These are phyloP conservation scores for Durusdinium trenchii DNA, from an alignment of 73 alveolate genomes.

Conservation along the genomic window DNA sequence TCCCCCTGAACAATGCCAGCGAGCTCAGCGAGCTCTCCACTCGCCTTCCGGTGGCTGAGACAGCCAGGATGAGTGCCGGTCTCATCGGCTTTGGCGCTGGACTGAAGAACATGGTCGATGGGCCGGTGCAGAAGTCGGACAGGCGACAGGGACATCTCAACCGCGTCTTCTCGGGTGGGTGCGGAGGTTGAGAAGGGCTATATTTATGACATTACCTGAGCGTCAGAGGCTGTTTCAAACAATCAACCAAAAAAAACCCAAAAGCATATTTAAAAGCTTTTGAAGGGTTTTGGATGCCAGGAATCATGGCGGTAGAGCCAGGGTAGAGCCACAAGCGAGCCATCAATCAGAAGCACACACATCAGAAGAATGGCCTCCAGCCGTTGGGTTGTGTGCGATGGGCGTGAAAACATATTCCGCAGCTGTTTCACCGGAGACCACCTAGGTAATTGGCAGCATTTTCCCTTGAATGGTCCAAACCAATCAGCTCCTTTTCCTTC, in stretches of 20 bases:
- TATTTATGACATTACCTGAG: neutral
- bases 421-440: no score
- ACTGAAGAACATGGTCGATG: constrained; percentile 30
- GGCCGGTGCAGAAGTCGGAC: constrained; percentile 30
- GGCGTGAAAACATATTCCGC: no score
- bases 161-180: neutral
- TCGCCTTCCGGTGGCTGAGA: neutral
- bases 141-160: neutral
- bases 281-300: neutral
- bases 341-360: neutral
- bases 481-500: no score
- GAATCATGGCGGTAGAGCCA: neutral
- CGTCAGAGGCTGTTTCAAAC: neutral
- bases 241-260: no score
- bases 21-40: neutral
- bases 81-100: constrained; percentile 80
- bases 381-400: no score
- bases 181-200: neutral
- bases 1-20: no score
- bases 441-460: no score
- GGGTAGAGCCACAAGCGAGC: neutral
- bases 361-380: neutral
- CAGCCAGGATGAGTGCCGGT: constrained; percentile 72
- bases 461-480: no score
- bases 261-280: no score